These are phyloP conservation scores for Podospora didyma DNA, from an alignment of 495 filamentous ascomycete species.

Conservation along the genomic window DNA sequence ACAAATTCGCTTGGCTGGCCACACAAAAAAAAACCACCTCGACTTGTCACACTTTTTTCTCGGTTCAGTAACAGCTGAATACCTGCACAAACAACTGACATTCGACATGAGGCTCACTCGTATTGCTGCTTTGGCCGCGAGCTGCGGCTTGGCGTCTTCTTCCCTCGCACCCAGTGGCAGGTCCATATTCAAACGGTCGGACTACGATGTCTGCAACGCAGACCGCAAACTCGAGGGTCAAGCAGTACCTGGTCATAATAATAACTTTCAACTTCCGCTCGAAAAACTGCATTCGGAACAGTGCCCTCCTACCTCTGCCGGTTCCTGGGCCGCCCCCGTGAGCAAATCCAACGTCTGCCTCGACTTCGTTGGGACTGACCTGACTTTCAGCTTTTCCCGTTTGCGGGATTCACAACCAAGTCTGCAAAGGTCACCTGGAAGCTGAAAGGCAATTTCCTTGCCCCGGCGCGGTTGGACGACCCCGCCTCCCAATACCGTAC, in stretches of 20 bases:
- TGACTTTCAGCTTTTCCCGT: conserved; percentile 14
- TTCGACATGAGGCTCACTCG: background rate
- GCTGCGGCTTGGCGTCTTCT: background rate
- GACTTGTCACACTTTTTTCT: too few species aligned
- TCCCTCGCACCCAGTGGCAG: background rate
- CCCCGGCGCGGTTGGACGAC: background rate
- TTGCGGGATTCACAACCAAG: conserved; percentile 10
- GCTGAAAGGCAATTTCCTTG: background rate
- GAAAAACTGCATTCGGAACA: conserved; percentile 8
- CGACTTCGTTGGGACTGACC: conserved; percentile 4
- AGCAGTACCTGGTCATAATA: conserved; percentile 6
- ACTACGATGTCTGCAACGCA: conserved; percentile 8
- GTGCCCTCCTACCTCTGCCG: conserved; percentile 9
- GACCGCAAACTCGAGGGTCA: conserved; percentile 6
- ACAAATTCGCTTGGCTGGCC: too few species aligned
- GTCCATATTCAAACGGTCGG: conserved; percentile 1
- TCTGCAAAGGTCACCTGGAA: conserved; percentile 7
- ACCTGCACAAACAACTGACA: too few species aligned
- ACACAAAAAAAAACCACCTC: too few species aligned
- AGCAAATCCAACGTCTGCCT: conserved; percentile 8
- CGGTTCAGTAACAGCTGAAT: too few species aligned
- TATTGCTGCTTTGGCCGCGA: background rate
- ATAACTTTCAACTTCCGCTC: conserved; percentile 6
- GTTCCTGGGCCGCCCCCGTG: background rate
- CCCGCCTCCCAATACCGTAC: background rate